A percentile compares a stretch with the other conserved stretches of the same genome.
Evolutionary conservation across 805 yeast species (phyloP).

Genomic region (Komagataella pseudopastoris): DNA sequence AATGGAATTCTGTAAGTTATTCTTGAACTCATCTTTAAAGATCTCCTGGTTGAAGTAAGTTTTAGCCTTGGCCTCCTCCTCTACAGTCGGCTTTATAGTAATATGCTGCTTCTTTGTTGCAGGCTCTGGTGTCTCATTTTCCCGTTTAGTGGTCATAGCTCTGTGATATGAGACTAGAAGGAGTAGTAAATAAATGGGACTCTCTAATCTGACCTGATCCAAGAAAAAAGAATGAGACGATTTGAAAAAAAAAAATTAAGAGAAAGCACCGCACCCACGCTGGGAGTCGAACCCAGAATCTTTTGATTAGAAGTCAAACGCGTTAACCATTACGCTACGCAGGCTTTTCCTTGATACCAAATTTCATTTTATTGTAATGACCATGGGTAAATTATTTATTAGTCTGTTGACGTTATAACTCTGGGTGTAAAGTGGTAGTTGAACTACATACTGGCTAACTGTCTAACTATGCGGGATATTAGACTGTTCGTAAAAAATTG

Average conservation of each 20-base stretch:
- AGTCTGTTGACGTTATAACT: no score
- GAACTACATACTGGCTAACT: no score
- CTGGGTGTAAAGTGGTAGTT: no score
- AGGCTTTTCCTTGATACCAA: conserved; percentile 1
- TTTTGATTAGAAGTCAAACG: conserved; percentile 56
- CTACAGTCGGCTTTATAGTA: conserved; percentile 17
- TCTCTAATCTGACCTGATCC: neutral
- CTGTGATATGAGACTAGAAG: neutral
- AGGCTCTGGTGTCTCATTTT: neutral
- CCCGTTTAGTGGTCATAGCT: neutral
- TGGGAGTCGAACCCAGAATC: conserved; percentile 54
- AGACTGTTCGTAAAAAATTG: no score
- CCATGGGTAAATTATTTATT: no score
- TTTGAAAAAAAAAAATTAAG: neutral
- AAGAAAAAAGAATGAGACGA: neutral
- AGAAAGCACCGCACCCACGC: conserved; percentile 18
- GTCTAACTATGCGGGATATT: no score
- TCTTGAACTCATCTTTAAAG: conserved; percentile 23
- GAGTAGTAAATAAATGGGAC: neutral
- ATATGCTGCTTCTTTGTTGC: conserved; percentile 3
- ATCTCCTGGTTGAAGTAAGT: conserved; percentile 16
- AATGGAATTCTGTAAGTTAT: conserved; percentile 28
- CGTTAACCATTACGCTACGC: conserved; percentile 54
- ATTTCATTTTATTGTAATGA: neutral
- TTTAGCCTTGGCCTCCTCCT: conserved; percentile 18